Conservation (phyloP, 31 red algal genomes). For the Pterothamnion heteromorphum region DNA sequence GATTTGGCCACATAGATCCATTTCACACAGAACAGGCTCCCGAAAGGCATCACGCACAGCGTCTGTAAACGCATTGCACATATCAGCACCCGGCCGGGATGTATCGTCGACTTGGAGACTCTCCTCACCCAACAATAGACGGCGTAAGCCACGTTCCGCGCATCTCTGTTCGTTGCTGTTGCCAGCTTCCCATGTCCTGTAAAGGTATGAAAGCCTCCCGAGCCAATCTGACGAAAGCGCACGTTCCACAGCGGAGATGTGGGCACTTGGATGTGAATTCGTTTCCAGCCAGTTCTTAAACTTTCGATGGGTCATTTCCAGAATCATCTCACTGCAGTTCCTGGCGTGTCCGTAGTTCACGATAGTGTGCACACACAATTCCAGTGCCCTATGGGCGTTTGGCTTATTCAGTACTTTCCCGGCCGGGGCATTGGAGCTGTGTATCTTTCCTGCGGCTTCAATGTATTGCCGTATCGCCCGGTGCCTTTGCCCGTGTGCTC, state of each 20-base stretch:
- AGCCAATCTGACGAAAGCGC: background rate
- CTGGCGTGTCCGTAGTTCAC: background rate
- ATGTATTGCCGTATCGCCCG: background rate
- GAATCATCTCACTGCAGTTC: slow-evolving; percentile 22
- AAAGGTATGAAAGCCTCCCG: background rate
- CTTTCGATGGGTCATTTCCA: no score
- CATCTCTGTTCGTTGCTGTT: background rate
- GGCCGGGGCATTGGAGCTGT: background rate
- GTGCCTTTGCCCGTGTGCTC: background rate
- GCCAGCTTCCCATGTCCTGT: background rate
- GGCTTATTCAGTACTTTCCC: background rate
- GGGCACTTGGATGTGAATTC: background rate
- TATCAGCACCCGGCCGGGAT: background rate
- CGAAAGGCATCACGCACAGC: background rate
- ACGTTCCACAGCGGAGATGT: background rate
- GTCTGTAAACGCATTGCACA: background rate
- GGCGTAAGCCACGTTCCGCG: background rate
- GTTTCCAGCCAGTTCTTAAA: slow-evolving; percentile 37
- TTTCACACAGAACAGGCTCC: no score
- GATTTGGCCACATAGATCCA: no score
- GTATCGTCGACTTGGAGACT: background rate
- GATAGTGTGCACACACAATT: slow-evolving; percentile 27
- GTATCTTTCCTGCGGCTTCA: background rate
- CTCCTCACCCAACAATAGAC: background rate
- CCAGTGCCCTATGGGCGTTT: no score